Conservation (phyloP, 164 flowering plant species). For the Saururus chinensis region DNA sequence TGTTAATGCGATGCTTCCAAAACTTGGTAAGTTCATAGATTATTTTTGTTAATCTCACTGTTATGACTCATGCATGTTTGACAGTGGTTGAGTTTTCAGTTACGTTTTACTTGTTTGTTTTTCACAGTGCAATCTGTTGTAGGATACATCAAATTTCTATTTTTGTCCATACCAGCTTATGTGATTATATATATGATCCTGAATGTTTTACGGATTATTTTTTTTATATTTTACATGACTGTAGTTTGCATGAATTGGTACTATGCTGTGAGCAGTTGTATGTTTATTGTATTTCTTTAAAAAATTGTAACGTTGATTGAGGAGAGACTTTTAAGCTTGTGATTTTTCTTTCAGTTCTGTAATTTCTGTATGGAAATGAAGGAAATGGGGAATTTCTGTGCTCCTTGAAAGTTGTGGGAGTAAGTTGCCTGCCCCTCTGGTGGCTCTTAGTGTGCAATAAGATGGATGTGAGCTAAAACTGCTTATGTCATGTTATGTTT, state of each 20-base stretch:
- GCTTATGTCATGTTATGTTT: background rate
- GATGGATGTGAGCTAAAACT: slow-evolving; percentile 6
- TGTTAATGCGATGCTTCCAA: slow-evolving; percentile 81
- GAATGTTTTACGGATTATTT: too few relatives aligned
- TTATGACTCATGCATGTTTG: background rate
- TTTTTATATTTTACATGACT: too few relatives aligned
- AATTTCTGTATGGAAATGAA: slow-evolving; percentile 6
- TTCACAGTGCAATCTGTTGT: too few relatives aligned
- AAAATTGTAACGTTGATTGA: background rate
- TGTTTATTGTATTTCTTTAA: too few relatives aligned
- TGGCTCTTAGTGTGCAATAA: slow-evolving; percentile 6
- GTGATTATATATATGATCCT: too few relatives aligned
- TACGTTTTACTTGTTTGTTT: background rate
- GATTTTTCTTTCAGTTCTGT: slow-evolving; percentile 10
- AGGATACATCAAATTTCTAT: too few relatives aligned
- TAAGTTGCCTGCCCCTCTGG: slow-evolving; percentile 8
- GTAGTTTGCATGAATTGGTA: too few relatives aligned
- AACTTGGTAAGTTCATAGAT: slow-evolving; percentile 53
- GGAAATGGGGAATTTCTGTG: slow-evolving; percentile 10
- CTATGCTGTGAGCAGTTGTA: too few relatives aligned
- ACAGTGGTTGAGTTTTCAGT: background rate
- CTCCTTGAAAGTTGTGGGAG: slow-evolving; percentile 14
- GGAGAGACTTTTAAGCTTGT: slow-evolving; percentile 6
- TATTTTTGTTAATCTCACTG: background rate
- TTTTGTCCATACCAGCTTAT: too few relatives aligned